Evolutionary conservation across 352 stramenopile species (phyloP).

Genomic region (Globisporangium emineosum): DNA sequence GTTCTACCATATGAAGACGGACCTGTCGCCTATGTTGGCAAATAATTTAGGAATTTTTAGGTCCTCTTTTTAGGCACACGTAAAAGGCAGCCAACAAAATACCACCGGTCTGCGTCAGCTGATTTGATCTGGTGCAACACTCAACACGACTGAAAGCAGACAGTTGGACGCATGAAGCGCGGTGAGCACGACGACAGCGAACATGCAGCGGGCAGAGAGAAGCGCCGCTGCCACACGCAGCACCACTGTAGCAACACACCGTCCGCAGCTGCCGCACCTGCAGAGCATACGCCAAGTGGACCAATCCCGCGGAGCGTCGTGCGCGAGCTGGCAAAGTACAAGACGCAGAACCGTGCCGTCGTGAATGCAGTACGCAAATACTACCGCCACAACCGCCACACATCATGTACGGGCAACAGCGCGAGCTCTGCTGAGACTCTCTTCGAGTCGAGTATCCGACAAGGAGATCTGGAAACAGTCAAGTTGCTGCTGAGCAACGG

Average conservation of each 20-base stretch:
- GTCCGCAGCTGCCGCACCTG: not conserved
- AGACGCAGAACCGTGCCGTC: not conserved
- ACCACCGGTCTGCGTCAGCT: too few relatives aligned
- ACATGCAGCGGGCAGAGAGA: not conserved
- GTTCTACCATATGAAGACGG: slow-evolving; percentile 20
- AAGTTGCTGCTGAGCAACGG: not conserved
- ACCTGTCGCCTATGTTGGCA: slow-evolving; percentile 11
- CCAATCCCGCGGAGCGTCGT: not conserved
- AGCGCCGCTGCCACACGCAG: not conserved
- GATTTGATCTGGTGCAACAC: too few relatives aligned
- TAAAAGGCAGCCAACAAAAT: too few relatives aligned
- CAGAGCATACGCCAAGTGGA: not conserved
- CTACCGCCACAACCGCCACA: not conserved
- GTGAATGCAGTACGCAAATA: not conserved
- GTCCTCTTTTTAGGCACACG: too few relatives aligned
- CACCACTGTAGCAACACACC: not conserved
- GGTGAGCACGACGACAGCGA: not conserved
- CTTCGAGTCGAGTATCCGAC: not conserved
- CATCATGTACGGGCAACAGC: too few relatives aligned
- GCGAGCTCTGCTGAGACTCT: not conserved
- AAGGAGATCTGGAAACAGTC: not conserved
- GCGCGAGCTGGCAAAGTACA: not conserved
- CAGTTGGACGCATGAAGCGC: not conserved
- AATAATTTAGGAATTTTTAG: too few relatives aligned
- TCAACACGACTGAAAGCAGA: too few relatives aligned